Base-by-base conservation (phyloP, 192 early-diverging fungal species). In the Backusella tarrabulga region DNA sequence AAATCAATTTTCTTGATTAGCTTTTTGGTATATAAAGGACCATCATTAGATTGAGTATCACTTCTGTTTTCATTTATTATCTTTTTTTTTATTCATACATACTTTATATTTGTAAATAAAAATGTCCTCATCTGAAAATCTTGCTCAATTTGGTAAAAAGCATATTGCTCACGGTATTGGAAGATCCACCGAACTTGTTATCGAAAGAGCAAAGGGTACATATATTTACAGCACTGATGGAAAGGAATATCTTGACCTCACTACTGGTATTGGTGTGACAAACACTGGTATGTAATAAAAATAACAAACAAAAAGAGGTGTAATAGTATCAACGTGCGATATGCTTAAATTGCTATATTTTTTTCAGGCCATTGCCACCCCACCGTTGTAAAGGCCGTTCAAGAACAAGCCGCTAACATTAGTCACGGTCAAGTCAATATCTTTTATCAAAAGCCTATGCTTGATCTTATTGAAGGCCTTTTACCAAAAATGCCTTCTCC, bases 321-420 rank as follows among this genome's bases (percentile, higher is more conserved):
- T 68, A 6, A 68, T 23, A 7, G 14, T 9, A 14, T 44, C 1
- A 1, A 50, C n/a, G 46, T 41, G n/a, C 6, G 21, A 50, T 19
- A 50, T 50, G 46, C 6, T 50, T 44, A 50, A 17, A 50, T 6
- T 6, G 7, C 46, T 50, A 6, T 15, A 14, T 63, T 66, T 32
- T 32, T 70, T 50, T 14, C 67, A 81, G 85, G 85, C 34, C 85
- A 85, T 56, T 82, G 80, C 35, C 85, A 85, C 60, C 85, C 85
- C 60, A 84, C 75, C 26, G 83, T 85, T 71, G 85, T 85, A 15
- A 85, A 85, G 56, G 85, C 85, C n/a, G 83, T 85, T 23, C 83
- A 84, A 71, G 83, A 84, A n/a, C 85, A 85, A 68, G 83, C 83
- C 0, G 83, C 80, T 9, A 85, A 68, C n/a, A 68, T 85, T 15